Evolutionary conservation across 768 basidiomycete genomes (phyloP).

Genomic region (Mycena amicta): DNA sequence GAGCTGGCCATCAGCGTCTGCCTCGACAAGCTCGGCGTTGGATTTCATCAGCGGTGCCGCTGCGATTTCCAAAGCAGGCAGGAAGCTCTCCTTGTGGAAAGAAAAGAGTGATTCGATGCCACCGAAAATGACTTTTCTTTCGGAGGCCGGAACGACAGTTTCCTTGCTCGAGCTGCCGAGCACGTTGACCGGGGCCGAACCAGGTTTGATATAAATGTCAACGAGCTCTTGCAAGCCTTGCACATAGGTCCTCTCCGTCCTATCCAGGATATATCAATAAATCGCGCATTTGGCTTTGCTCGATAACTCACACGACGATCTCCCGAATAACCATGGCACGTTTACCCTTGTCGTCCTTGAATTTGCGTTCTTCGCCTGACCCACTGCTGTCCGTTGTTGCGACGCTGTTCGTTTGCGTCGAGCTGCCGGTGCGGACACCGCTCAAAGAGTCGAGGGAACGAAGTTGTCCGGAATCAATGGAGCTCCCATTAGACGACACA

Average conservation of each 20-base stretch:
- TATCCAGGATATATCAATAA: constrained; percentile 35
- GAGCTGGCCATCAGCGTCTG: constrained; percentile 71
- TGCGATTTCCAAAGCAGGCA: constrained; percentile 85
- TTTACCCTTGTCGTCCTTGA: constrained; percentile 88
- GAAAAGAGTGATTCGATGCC: constrained; percentile 88
- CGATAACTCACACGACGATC: constrained; percentile 86
- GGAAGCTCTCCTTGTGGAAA: constrained; percentile 91
- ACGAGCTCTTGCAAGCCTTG: constrained; percentile 92
- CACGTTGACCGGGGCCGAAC: constrained; percentile 66
- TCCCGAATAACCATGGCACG: constrained; percentile 85
- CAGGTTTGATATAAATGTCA: constrained; percentile 92
- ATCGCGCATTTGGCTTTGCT: no score
- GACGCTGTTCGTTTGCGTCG: constrained; percentile 71
- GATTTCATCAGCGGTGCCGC: constrained; percentile 66
- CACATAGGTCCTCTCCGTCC: constrained; percentile 94
- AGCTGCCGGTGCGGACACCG: constrained; percentile 59
- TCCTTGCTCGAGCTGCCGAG: constrained; percentile 77
- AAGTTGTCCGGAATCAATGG: constrained; percentile 54
- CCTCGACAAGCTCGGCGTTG: constrained; percentile 44
- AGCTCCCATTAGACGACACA: constrained; percentile 50
- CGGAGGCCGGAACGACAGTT: constrained; percentile 79
- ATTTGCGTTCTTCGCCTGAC: constrained; percentile 80
- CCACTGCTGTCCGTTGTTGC: constrained; percentile 75
- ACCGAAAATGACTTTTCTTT: constrained; percentile 90
- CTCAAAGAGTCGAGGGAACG: constrained; percentile 67